Conservation (phyloP, 2,329 filamentous ascomycete species). For the Didymella sp. region DNA sequence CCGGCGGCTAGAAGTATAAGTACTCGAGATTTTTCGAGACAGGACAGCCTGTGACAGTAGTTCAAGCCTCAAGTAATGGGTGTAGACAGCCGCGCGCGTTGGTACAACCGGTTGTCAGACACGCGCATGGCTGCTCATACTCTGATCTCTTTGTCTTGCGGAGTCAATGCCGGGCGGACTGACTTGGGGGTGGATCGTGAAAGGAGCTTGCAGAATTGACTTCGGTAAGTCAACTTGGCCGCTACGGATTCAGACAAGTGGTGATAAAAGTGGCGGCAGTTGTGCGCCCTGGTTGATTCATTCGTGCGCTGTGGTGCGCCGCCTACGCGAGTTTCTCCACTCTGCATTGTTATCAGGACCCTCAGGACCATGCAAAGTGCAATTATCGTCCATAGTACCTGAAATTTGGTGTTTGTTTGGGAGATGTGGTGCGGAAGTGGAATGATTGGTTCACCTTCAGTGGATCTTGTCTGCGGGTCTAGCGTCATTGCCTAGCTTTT, state of each 20-base stretch:
- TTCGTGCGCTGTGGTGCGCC: not conserved
- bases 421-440: not conserved
- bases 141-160: conserved; percentile 10
- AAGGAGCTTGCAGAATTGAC: conserved; percentile 1
- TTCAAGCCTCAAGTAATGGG: conserved; percentile 7
- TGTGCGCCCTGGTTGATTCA: not conserved
- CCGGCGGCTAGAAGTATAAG: conserved; percentile 8
- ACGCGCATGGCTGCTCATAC: conserved; percentile 5
- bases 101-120: conserved; percentile 14
- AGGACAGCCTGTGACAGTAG: not conserved
- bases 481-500: conserved; percentile 4
- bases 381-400: not conserved
- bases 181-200: conserved; percentile 2
- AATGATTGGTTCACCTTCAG: conserved; percentile 9
- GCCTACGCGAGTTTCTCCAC: not conserved
- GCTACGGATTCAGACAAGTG: conserved; percentile 7
- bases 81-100: conserved; percentile 11
- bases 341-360: not conserved
- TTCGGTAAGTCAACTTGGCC: conserved; percentile 4
- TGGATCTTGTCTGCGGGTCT: not conserved
- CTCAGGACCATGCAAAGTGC: not conserved
- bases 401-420: conserved; percentile 3
- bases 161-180: not conserved
- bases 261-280: conserved; percentile 6
- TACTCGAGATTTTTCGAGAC: not conserved